phyloP scores from a whole-genome alignment of 805 yeast genomes.

The Zygoascus flipseniorum region DNA sequence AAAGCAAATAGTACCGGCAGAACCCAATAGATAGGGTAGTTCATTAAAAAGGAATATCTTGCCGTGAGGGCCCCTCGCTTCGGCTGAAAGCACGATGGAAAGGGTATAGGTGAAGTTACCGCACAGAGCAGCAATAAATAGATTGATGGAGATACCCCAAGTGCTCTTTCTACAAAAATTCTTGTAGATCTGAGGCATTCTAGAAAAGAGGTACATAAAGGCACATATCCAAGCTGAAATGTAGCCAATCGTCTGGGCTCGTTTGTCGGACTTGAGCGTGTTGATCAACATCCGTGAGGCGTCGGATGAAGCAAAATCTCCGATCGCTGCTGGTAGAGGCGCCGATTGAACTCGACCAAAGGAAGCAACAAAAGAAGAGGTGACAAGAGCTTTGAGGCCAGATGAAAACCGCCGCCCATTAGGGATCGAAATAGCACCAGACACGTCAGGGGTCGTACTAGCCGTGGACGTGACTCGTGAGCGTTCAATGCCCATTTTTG shows the following conservation, averaged over 20 bases:
- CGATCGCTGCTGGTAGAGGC: slow-evolving; percentile 16
- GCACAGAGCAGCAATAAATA: slow-evolving; percentile 68
- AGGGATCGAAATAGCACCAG: neutral
- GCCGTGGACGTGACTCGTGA: neutral
- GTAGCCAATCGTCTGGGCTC: slow-evolving; percentile 30
- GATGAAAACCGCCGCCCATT: neutral
- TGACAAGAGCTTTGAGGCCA: slow-evolving; percentile 13
- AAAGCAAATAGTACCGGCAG: slow-evolving; percentile 76
- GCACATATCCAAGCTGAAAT: slow-evolving; percentile 75
- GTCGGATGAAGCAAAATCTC: slow-evolving; percentile 12
- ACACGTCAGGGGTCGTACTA: neutral
- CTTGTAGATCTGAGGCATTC: slow-evolving; percentile 77
- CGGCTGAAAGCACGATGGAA: slow-evolving; percentile 56
- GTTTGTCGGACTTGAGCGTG: neutral
- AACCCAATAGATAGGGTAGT: slow-evolving; percentile 75
- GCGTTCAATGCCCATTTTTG: neutral
- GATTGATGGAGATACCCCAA: slow-evolving; percentile 71
- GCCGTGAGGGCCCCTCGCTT: slow-evolving; percentile 38
- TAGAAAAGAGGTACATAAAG: slow-evolving; percentile 59
- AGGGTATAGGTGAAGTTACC: slow-evolving; percentile 73
- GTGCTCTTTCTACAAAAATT: slow-evolving; percentile 75
- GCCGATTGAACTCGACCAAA: slow-evolving; percentile 19
- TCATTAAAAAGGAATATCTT: slow-evolving; percentile 53
- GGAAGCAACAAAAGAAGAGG: slow-evolving; percentile 29
- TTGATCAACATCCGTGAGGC: neutral